Base-by-base conservation (phyloP, 345 rosid species). In the Lagerstroemia speciosa region DNA sequence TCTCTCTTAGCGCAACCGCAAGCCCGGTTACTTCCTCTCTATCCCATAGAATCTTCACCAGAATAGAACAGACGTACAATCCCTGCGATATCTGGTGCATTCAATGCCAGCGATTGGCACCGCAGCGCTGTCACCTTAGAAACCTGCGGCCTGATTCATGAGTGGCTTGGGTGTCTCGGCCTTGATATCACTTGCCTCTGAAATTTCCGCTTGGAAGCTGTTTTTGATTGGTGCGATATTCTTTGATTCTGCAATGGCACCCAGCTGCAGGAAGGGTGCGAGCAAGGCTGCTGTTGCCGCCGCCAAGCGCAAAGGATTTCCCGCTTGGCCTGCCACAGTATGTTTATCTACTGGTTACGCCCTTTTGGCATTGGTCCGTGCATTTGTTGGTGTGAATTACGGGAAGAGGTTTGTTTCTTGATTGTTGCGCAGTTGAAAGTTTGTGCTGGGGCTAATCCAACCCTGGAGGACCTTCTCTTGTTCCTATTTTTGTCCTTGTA, bases 281-380 rank as follows among this genome's bases (percentile, higher is more conserved):
- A 78, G 76, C 72, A 89, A 81, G 67, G 90, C 97, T 37, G 93
- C 97, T 14, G 90, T 88, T n/a, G 85, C 92, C 0, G 89, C 95
- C 14, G 98, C 98, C 46, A 93, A 90, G 82, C 85, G 90, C 74
- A 93, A 89, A 83, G 98, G 97, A 14, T 90, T 88, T 63, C 98
- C 98, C 71, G 92, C 98, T 68, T 93, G 98, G 98, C 98, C 98
- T 70, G 97, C 98, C 66, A 87, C 85, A 78, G 98, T 93, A 84
- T 60, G 70, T 19, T n/a, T 24, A 27, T 32, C 41, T 27, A 50
- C 40, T 36, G 20, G 26, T 20, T 68, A 4, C 24, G 26, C 5
- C 26, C 33, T n/a, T 31, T 60, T 60, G 22, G 43, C 33, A 15
- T 2, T 33, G 33, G 32, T 27, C 34, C 15, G 33, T 22, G 60